These are phyloP conservation scores for Perkinsus olseni DNA, from an alignment of 169 alveolate species.

Conservation along the genomic window DNA sequence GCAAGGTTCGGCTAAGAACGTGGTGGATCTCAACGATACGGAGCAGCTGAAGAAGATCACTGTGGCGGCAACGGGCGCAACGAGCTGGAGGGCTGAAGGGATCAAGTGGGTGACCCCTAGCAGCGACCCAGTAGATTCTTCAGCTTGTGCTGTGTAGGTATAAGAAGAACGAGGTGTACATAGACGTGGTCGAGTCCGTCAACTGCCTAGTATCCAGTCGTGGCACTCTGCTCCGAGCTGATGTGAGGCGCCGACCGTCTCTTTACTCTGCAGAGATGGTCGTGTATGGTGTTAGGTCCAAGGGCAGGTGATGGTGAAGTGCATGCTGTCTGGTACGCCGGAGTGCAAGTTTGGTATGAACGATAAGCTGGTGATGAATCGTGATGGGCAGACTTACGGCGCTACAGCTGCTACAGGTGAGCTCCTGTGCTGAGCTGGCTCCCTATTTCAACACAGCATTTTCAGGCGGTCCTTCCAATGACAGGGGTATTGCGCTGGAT, in stretches of 20 bases:
- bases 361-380: constrained; percentile 64
- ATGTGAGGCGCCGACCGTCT: not conserved
- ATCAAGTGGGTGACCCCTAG: constrained; percentile 18
- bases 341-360: constrained; percentile 81
- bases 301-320: constrained; percentile 72
- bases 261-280: not conserved
- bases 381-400: constrained; percentile 30
- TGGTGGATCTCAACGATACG: constrained; percentile 26
- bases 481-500: constrained; percentile 65
- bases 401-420: constrained; percentile 3
- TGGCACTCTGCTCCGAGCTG: constrained; percentile 52
- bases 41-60: constrained; percentile 66
- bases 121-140: not conserved
- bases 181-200: constrained; percentile 77
- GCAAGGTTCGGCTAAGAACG: constrained; percentile 54
- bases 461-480: not conserved
- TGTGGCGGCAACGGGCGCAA: constrained; percentile 79
- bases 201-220: constrained; percentile 54
- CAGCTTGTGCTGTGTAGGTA: constrained; percentile 17
- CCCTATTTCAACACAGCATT: not conserved
- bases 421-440: not conserved
- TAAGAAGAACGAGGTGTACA: constrained; percentile 68
- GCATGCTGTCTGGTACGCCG: constrained; percentile 71
- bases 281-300: constrained; percentile 46
- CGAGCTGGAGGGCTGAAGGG: constrained; percentile 78